Base-by-base conservation (phyloP, 352 stramenopile species). In the Pseudoperonospora humuli region DNA sequence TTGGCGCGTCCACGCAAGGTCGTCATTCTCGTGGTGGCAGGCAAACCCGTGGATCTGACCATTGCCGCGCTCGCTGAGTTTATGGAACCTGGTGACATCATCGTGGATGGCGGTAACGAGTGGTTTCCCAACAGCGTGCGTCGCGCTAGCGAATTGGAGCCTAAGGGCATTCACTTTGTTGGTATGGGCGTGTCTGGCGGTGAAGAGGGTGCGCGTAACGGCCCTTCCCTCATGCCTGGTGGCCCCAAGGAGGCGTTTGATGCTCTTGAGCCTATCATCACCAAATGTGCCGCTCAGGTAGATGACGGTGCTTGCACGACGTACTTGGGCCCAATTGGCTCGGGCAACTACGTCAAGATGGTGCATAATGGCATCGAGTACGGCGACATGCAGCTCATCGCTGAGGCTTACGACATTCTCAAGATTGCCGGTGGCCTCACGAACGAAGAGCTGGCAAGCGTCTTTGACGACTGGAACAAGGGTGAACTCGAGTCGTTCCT, bases 311-410 rank as follows among this genome's bases (percentile, higher is more conserved):
- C 95, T 15, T 99, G 96, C 67, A 98, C 95, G 15, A 97, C 92
- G 35, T 99, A 99, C 72, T 69, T 98, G 37, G 96, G 96, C 26
- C 84, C 83, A 13, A 86, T 96, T 26, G 96, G 96, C 54, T 84
- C 84, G 23, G 96, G 96, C 45, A 99, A 99, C 77, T 99, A 99
- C 73, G 96, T 99, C 39, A 99, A 99, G 80, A 99, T 99, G 96
- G 95, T 99, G 48, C 96, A 99, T 86, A 99, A 99, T 78, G 96
- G 96, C 50, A 99, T 99, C 59, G 96, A 99, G 68, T 99, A 99
- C 74, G 96, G 95, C 40, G 96, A 98, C 69, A 99, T 98, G 95
- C 96, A 99, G 74, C 72, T 99, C 15, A 99, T 99, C 65, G 87
- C 83, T 27, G 96, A 99, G 74, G 90, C 94, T 11, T 99, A 99